Evolutionary conservation across 495 filamentous ascomycete species (phyloP).

Genomic region (Talaromyces liani): DNA sequence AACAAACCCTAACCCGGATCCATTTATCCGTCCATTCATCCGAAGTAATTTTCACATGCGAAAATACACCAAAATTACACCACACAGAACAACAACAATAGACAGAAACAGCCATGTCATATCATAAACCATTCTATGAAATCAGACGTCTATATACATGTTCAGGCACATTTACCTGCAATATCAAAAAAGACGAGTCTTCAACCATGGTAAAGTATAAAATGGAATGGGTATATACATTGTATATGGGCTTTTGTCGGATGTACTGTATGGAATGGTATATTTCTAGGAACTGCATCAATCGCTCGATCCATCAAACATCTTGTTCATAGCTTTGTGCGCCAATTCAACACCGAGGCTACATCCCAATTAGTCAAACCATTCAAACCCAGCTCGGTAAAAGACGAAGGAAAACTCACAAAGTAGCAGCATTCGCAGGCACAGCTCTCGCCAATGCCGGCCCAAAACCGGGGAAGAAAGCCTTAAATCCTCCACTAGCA

Average conservation of each 20-base stretch:
- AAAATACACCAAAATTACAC: too few species aligned
- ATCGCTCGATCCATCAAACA: constrained; percentile 35
- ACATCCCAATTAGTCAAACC: constrained; percentile 34
- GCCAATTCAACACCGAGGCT: constrained; percentile 71
- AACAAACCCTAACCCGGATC: not conserved
- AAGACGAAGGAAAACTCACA: too few species aligned
- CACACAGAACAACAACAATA: not conserved
- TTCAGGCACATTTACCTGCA: not conserved
- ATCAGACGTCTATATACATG: constrained; percentile 1
- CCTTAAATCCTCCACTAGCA: constrained; percentile 70
- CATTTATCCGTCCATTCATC: not conserved
- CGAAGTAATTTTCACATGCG: not conserved
- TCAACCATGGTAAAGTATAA: too few species aligned
- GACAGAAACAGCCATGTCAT: not conserved
- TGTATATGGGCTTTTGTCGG: not conserved
- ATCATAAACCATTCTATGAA: constrained; percentile 2
- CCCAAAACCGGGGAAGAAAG: constrained; percentile 96
- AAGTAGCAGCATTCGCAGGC: constrained; percentile 82
- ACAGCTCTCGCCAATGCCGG: constrained; percentile 89
- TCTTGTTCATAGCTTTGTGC: constrained; percentile 72
- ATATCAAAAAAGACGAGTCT: not conserved
- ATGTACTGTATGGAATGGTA: not conserved
- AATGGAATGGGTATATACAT: not conserved
- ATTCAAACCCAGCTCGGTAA: too few species aligned
- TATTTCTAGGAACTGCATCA: not conserved